These are phyloP conservation scores for Pseudonitzschia multistriata DNA, from an alignment of 108 stramenopile genomes.

Conservation along the genomic window DNA sequence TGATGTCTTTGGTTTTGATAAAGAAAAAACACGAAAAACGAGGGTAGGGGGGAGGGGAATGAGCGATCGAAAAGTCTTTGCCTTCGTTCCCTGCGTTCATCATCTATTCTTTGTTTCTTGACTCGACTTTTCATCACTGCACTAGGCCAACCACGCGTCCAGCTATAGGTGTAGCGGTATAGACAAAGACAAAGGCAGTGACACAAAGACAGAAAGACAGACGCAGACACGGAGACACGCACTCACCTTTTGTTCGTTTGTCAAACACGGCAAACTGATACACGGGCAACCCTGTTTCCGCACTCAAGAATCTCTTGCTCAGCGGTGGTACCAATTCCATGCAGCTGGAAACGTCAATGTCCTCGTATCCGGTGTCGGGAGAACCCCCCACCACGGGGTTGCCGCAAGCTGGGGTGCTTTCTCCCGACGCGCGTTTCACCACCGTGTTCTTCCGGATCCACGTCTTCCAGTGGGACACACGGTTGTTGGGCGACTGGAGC, in stretches of 20 bases:
- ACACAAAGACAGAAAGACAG: too few relatives aligned
- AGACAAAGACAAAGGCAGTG: too few relatives aligned
- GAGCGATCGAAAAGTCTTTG: not conserved
- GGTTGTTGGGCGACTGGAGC: not conserved
- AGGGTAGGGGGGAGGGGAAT: not conserved
- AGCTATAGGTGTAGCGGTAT: too few relatives aligned
- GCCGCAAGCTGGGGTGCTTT: not conserved
- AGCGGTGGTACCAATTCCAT: not conserved
- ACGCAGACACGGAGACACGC: too few relatives aligned
- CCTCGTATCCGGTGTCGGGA: not conserved
- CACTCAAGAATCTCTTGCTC: conserved; percentile 4
- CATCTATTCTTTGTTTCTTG: too few relatives aligned
- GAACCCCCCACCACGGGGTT: not conserved
- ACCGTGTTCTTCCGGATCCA: not conserved
- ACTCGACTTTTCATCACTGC: too few relatives aligned
- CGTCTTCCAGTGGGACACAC: not conserved
- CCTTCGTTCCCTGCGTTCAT: too few relatives aligned
- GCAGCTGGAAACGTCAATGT: not conserved
- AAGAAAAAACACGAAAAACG: not conserved
- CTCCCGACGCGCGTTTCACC: not conserved
- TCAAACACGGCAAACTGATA: conserved; percentile 17
- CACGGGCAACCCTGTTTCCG: conserved; percentile 10
- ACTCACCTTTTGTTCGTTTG: not conserved
- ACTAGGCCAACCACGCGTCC: too few relatives aligned
- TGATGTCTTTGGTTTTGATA: conserved; percentile 28